Base-by-base conservation (phyloP, 2,329 filamentous ascomycete species). In the Fusarium oxysporum region DNA sequence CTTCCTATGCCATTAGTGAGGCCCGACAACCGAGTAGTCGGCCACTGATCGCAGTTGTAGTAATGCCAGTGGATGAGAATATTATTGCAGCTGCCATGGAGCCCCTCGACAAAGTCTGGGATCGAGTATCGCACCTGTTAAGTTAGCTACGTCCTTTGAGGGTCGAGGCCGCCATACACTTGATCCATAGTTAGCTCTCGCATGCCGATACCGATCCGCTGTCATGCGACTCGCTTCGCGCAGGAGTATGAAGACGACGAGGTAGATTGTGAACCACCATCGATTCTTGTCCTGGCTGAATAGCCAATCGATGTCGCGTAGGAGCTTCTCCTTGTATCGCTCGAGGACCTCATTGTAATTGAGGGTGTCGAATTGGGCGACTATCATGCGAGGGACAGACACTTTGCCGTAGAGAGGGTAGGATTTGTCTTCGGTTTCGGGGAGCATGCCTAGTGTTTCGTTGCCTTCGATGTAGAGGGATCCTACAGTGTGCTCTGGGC, bases 31-130 rank as follows among this genome's bases (percentile, higher is more conserved):
- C 77, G 71, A 3, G 54, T 54, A 11, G 62, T 30, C 5, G 80
- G 77, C 77, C 77, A 79, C 10, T 57, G 28, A 30, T 80, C 72
- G 37, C 80, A 81, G 62, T 84, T 85, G 76, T 83, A 88, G 71
- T 88, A 88, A 54, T 86, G 85, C 87, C 87, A 88, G 59, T 87
- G 80, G 16, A 80, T 78, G 3, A 88, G 82, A 33, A 88, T 78
- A 57, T 83, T 83, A 55, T 84, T 86, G 33, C 83, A 85, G 8
- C 85, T 81, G 17, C 82, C 78, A 21, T 88, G 86, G 4, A 87
- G 78, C 10, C 82, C 77, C 40, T 84, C 80, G 21, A 87, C 83
- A 60, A 85, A 85, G 2, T 45, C 21, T 0, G 80, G 80, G 12
- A 86, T 80, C 2, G 84, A 79, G 61, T 85, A 84, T 16, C 78